phyloP scores from a whole-genome alignment of 306 rosid species.

The Glycyrrhiza uralensis region DNA sequence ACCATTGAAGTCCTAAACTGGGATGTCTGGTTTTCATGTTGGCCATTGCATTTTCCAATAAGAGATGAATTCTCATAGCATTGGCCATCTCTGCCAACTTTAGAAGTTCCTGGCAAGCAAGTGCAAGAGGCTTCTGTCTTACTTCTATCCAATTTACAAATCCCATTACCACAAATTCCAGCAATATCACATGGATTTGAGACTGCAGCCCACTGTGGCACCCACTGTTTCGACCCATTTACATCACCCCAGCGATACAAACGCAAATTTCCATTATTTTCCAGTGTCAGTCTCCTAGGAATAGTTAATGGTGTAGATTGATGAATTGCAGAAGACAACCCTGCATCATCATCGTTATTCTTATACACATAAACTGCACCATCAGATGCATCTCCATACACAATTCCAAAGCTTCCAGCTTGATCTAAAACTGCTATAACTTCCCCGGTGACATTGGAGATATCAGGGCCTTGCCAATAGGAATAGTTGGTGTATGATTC shows the following conservation, averaged over 20 bases:
- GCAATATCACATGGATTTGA: constrained; percentile 89
- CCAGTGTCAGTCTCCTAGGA: constrained; percentile 63
- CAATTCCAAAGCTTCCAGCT: constrained; percentile 90
- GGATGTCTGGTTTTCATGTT: constrained; percentile 37
- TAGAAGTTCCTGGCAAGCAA: constrained; percentile 74
- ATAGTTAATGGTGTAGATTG: constrained; percentile 36
- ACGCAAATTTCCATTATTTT: constrained; percentile 72
- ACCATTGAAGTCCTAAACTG: constrained; percentile 50
- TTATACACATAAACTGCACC: constrained; percentile 88
- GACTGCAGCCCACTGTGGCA: constrained; percentile 92
- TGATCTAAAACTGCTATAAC: constrained; percentile 75
- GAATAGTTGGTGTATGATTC: constrained; percentile 67
- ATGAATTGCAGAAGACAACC: constrained; percentile 53
- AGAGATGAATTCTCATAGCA: constrained; percentile 73
- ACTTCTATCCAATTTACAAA: constrained; percentile 64
- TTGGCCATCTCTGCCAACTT: constrained; percentile 44
- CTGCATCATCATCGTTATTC: constrained; percentile 66
- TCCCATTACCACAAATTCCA: constrained; percentile 87
- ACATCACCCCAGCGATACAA: constrained; percentile 81
- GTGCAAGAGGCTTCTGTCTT: constrained; percentile 76
- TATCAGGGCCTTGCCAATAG: constrained; percentile 84
- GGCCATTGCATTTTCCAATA: constrained; percentile 54
- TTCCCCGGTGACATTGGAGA: constrained; percentile 81
- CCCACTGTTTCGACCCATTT: constrained; percentile 87
- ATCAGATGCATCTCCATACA: constrained; percentile 71